Conservation (phyloP, 75 land plant species). For the Azolla pinnata region DNA sequence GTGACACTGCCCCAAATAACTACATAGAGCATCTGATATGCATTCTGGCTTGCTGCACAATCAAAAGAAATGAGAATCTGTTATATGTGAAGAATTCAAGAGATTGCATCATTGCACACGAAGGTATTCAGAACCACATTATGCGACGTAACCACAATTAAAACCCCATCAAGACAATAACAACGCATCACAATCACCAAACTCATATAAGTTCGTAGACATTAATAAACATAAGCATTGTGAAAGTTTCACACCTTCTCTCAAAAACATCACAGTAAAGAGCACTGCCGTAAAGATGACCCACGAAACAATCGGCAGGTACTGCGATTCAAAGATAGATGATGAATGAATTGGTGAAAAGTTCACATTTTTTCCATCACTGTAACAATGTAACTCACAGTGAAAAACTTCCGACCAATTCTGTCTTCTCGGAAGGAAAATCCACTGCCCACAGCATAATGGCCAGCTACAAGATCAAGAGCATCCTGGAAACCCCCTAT, state of each 20-base stretch:
- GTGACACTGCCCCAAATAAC: constrained; percentile 27
- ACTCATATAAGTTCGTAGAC: neutral
- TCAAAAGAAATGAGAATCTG: neutral
- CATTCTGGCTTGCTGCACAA: constrained; percentile 23
- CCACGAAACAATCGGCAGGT: constrained; percentile 28
- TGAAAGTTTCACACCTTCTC: constrained; percentile 31
- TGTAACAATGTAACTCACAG: constrained; percentile 25
- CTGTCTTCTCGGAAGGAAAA: constrained; percentile 53
- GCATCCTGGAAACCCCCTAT: constrained; percentile 52
- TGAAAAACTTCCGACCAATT: constrained; percentile 15
- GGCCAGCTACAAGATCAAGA: constrained; percentile 85
- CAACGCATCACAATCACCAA: neutral
- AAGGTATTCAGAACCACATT: neutral
- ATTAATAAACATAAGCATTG: too few relatives aligned
- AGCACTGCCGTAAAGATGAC: constrained; percentile 14
- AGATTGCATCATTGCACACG: neutral
- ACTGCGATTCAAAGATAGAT: constrained; percentile 8
- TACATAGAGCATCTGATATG: constrained; percentile 27
- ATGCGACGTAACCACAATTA: neutral
- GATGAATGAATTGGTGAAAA: neutral
- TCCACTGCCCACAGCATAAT: constrained; percentile 50
- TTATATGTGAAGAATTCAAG: too few relatives aligned
- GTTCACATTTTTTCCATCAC: too few relatives aligned
- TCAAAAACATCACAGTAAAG: constrained; percentile 18
- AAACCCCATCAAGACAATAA: neutral